These are phyloP conservation scores for Termitomyces titanicus DNA, from an alignment of 768 basidiomycete species.

Conservation along the genomic window DNA sequence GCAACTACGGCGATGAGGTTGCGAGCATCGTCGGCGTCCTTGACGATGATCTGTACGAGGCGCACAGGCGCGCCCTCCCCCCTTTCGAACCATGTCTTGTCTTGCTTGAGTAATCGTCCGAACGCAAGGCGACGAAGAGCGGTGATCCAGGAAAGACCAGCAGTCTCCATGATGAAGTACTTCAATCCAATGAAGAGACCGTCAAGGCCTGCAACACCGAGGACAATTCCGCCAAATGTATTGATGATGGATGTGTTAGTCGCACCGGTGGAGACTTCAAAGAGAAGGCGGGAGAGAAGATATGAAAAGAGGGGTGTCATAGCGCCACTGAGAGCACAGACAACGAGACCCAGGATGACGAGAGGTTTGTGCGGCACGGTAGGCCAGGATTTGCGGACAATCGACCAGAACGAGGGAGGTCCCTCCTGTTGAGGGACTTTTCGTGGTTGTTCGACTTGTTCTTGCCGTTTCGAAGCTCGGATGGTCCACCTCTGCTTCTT, in stretches of 20 bases:
- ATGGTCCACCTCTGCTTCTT: constrained; percentile 6
- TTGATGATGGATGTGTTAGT: constrained; percentile 60
- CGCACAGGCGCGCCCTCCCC: constrained; percentile 52
- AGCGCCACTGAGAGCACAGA: constrained; percentile 72
- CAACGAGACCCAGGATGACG: constrained; percentile 63
- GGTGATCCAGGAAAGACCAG: constrained; percentile 74
- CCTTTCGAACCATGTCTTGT: constrained; percentile 85
- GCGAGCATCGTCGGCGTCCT: constrained; percentile 87
- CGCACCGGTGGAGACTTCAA: constrained; percentile 70
- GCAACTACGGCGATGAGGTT: constrained; percentile 70
- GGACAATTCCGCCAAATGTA: constrained; percentile 65
- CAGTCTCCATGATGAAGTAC: constrained; percentile 76
- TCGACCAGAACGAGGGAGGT: constrained; percentile 38
- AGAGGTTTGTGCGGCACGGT: constrained; percentile 72
- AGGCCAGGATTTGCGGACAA: constrained; percentile 58
- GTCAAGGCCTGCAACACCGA: constrained; percentile 72
- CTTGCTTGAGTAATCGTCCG: constrained; percentile 64
- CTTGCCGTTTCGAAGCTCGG: background rate
- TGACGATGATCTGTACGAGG: constrained; percentile 75
- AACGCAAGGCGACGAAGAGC: constrained; percentile 56
- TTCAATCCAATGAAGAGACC: constrained; percentile 74
- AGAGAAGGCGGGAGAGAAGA: constrained; percentile 79
- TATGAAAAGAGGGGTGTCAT: constrained; percentile 92
- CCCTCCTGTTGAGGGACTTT: background rate
- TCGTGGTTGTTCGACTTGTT: background rate